A percentile compares a stretch with the other conserved stretches of the same genome.
These are phyloP conservation scores for Corymbia calophylla DNA, from an alignment of 441 rosid genomes.

Conservation along the genomic window DNA sequence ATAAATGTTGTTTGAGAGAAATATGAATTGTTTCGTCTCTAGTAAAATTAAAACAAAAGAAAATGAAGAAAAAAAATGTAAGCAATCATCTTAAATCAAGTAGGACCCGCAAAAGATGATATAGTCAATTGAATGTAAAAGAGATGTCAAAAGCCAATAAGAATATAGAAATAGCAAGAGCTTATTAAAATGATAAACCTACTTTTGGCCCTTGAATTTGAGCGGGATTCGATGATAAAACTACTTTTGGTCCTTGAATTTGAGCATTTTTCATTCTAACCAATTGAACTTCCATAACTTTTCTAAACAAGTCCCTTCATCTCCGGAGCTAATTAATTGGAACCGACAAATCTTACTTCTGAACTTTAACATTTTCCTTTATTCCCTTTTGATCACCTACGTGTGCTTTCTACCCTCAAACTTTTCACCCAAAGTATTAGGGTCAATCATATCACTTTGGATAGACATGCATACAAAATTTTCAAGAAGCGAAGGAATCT, in stretches of 20 bases:
- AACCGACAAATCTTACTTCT: neutral
- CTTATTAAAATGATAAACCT: neutral
- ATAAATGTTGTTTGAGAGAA: neutral
- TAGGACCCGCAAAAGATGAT: accelerated
- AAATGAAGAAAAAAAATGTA: no score
- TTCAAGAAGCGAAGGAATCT: no score
- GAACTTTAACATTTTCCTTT: neutral
- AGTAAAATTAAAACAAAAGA: no score
- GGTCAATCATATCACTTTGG: no score
- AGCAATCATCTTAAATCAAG: no score
- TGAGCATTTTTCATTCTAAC: neutral
- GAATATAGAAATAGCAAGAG: accelerated
- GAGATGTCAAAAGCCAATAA: no score
- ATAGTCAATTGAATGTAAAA: no score
- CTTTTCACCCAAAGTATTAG: no score
- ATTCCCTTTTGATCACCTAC: neutral
- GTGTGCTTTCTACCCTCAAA: no score
- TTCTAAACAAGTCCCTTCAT: accelerated
- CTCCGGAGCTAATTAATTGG: neutral
- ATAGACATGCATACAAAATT: no score
- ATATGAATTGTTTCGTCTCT: accelerated
- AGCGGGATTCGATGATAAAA: no score
- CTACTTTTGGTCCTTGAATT: neutral
- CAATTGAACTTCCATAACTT: neutral
- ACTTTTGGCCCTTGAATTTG: no score